Percentiles rank a stretch among this genome's conserved stretches.
Conservation (phyloP, 371 early-diverging fungal genomes). For the Aphelidium insulamus region DNA sequence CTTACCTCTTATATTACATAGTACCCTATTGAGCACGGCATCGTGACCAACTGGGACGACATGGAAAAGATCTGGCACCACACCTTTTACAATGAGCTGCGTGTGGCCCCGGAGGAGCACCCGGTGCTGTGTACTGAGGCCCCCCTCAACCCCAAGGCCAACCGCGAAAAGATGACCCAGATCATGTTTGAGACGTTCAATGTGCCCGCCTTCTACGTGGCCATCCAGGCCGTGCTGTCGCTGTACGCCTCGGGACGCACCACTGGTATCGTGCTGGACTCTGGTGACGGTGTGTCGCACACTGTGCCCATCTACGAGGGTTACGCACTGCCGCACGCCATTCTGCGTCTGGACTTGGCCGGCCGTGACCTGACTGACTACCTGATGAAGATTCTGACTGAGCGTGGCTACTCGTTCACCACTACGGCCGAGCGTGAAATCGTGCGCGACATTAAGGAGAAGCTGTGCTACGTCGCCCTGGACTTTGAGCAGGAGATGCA, state of each 20-base stretch:
- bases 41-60: slow-evolving; percentile 99
- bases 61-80: slow-evolving; percentile 99
- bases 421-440: slow-evolving; percentile 99
- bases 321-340: slow-evolving; percentile 96
- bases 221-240: slow-evolving; percentile 96
- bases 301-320: slow-evolving; percentile 99
- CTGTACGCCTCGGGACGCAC: slow-evolving; percentile 98
- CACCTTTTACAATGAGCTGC: slow-evolving; percentile 76
- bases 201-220: slow-evolving; percentile 95
- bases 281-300: slow-evolving; percentile 99
- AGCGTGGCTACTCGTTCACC: slow-evolving; percentile 96
- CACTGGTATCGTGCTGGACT: slow-evolving; percentile 99
- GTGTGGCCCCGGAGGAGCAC: slow-evolving; percentile 83
- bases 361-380: slow-evolving; percentile 97
- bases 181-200: slow-evolving; percentile 99
- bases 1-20: too few relatives aligned
- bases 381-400: slow-evolving; percentile 90
- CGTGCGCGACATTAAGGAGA: slow-evolving; percentile 99
- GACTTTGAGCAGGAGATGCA: slow-evolving; percentile 98
- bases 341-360: slow-evolving; percentile 88
- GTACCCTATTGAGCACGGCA: slow-evolving; percentile 99
- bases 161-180: slow-evolving; percentile 99
- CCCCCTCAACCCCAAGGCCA: slow-evolving; percentile 98
- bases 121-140: slow-evolving; percentile 98
- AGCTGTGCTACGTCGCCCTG: slow-evolving; percentile 96